These are phyloP conservation scores for Euphorbia lathyris DNA, from an alignment of 345 rosid species.

Conservation along the genomic window DNA sequence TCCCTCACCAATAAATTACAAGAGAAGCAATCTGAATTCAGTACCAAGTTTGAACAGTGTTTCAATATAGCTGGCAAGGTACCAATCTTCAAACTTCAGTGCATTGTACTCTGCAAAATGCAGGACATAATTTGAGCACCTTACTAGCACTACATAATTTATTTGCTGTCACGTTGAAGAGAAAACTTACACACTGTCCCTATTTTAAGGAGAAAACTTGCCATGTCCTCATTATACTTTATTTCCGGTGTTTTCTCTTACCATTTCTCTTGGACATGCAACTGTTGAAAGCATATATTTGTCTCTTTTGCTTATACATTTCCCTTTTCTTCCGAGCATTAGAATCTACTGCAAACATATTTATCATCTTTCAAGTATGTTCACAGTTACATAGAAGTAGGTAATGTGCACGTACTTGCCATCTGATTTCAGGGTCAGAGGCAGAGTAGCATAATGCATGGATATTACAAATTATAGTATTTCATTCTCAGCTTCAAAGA, in stretches of 20 bases:
- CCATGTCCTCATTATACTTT: background rate
- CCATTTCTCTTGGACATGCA: background rate
- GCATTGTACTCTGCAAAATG: background rate
- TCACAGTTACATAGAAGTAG: background rate
- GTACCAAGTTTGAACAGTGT: constrained; percentile 51
- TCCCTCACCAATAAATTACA: constrained; percentile 51
- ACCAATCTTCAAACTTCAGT: constrained; percentile 6
- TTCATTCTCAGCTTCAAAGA: background rate
- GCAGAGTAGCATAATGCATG: background rate
- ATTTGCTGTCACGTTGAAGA: background rate
- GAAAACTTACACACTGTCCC: background rate
- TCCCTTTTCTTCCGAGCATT: background rate
- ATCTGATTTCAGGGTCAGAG: background rate
- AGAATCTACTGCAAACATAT: background rate
- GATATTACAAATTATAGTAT: background rate
- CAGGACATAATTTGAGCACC: background rate
- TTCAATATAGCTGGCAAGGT: constrained; percentile 69
- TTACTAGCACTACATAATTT: constrained; percentile 7
- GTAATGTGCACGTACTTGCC: background rate
- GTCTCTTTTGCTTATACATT: constrained; percentile 8
- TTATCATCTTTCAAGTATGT: background rate
- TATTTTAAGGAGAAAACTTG: background rate
- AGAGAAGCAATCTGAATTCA: constrained; percentile 62
- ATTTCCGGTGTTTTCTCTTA: background rate
- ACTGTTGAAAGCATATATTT: background rate